Conservation (phyloP, 2,329 filamentous ascomycete species). For the Phoma sp. region DNA sequence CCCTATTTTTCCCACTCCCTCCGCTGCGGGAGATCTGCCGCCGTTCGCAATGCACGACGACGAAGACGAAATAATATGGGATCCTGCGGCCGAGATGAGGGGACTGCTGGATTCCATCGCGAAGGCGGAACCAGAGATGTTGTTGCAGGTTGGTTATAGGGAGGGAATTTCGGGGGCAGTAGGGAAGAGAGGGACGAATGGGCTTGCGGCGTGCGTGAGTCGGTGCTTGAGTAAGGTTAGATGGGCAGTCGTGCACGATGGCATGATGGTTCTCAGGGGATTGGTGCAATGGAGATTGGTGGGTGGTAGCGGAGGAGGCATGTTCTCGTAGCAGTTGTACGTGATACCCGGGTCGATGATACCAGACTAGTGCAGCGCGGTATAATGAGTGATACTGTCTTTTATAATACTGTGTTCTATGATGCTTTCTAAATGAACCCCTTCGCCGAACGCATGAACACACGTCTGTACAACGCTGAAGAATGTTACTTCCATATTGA, state of each 20-base stretch:
- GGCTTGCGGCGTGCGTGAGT: slow-evolving; percentile 63
- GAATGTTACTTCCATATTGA: too few relatives aligned
- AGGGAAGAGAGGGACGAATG: slow-evolving; percentile 58
- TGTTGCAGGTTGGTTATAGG: slow-evolving; percentile 21
- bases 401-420: background rate
- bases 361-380: slow-evolving; percentile 2
- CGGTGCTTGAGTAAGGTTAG: slow-evolving; percentile 62
- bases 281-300: slow-evolving; percentile 50
- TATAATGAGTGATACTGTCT: background rate
- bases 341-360: background rate
- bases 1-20: slow-evolving; percentile 15
- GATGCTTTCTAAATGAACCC: background rate
- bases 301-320: slow-evolving; percentile 28
- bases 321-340: slow-evolving; percentile 4
- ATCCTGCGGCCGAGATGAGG: slow-evolving; percentile 58
- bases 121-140: slow-evolving; percentile 48
- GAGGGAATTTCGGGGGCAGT: slow-evolving; percentile 47
- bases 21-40: slow-evolving; percentile 1
- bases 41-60: slow-evolving; percentile 32
- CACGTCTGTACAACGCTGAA: too few relatives aligned
- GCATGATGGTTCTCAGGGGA: slow-evolving; percentile 61
- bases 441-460: background rate
- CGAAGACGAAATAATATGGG: slow-evolving; percentile 60
- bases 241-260: slow-evolving; percentile 69
- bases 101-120: slow-evolving; percentile 51